Evolutionary conservation across 2,329 filamentous ascomycete genomes (phyloP).

Genomic region (Zymoseptoria passerinii): DNA sequence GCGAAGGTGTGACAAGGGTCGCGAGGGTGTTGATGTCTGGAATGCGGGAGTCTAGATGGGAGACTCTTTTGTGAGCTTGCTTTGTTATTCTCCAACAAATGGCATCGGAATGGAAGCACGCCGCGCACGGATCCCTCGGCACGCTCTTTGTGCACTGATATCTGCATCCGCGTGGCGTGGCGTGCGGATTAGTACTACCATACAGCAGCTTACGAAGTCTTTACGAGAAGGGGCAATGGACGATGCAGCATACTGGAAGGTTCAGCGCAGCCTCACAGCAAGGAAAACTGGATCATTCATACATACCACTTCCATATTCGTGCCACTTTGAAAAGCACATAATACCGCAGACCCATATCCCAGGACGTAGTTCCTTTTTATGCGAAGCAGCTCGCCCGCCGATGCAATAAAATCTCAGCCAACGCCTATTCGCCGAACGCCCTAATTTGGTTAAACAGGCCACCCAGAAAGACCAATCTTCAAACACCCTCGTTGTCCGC

Average conservation of each 20-base stretch:
- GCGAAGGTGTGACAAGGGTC: background rate
- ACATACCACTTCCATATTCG: background rate
- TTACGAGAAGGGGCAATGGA: background rate
- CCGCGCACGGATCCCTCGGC: background rate
- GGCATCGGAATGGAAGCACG: background rate
- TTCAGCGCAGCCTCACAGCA: background rate
- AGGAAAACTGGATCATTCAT: conserved; percentile 1
- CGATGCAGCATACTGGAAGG: background rate
- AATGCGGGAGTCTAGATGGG: background rate
- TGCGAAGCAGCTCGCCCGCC: background rate
- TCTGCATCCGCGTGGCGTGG: background rate
- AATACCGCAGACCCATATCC: background rate
- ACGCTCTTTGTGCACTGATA: background rate
- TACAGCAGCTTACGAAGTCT: background rate
- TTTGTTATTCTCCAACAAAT: background rate
- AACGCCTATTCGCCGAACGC: conserved; percentile 30
- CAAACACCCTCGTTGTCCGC: conserved; percentile 40
- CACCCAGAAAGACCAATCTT: conserved; percentile 43
- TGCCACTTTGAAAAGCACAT: background rate
- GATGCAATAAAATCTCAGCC: background rate
- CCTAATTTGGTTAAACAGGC: conserved; percentile 37
- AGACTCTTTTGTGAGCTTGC: background rate
- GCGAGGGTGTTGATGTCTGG: background rate
- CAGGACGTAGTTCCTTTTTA: background rate
- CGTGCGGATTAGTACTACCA: background rate